These are phyloP conservation scores for Penicillium italicum DNA, from an alignment of 2,329 filamentous ascomycete species.

Conservation along the genomic window DNA sequence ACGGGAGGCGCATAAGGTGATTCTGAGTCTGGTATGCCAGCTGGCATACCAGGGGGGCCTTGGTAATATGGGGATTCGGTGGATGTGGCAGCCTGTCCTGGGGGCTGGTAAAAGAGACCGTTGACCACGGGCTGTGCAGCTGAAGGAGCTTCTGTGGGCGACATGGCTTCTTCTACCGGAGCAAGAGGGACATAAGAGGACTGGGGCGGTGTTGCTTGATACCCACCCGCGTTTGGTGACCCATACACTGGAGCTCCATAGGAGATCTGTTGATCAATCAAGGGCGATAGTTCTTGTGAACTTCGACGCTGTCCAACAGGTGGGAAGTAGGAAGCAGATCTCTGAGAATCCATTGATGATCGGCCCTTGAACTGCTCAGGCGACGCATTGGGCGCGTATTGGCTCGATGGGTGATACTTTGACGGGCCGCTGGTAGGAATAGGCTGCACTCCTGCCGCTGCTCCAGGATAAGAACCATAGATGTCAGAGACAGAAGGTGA, in stretches of 20 bases:
- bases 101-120: conserved; percentile 24
- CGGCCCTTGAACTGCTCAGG: conserved; percentile 50
- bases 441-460: conserved; percentile 32
- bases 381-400: conserved; percentile 50
- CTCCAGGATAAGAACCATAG: conserved; percentile 58
- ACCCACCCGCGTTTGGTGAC: conserved; percentile 31
- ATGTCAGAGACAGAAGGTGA: conserved; percentile 72
- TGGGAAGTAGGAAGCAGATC: conserved; percentile 38
- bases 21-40: conserved; percentile 20
- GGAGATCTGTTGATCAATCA: conserved; percentile 34
- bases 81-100: conserved; percentile 10
- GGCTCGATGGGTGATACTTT: conserved; percentile 43
- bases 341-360: conserved; percentile 49
- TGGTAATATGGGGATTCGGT: conserved; percentile 27
- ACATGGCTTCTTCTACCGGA: conserved; percentile 39
- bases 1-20: conserved; percentile 32
- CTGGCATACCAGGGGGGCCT: conserved; percentile 19
- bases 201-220: conserved; percentile 39
- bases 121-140: conserved; percentile 25
- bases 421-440: conserved; percentile 36
- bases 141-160: conserved; percentile 21
- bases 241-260: conserved; percentile 31
- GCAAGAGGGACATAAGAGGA: conserved; percentile 39
- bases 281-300: conserved; percentile 38
- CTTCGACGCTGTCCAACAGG: conserved; percentile 34